Conservation (phyloP, 129 eudicot genomes). For the Mikania micrantha region DNA sequence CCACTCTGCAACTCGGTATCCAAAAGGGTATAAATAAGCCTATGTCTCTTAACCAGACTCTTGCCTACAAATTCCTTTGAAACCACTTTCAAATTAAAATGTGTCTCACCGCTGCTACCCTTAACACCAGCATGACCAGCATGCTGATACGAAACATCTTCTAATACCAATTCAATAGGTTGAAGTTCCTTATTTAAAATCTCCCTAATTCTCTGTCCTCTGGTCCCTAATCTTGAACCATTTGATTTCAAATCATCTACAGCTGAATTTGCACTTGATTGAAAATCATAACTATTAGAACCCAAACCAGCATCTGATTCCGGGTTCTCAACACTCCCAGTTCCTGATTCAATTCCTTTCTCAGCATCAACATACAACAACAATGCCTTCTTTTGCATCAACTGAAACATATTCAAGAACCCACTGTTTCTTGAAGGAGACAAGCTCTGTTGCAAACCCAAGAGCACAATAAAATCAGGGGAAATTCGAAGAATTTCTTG, state of each 20-base stretch:
- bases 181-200: slow-evolving; percentile 46
- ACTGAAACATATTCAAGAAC: slow-evolving; percentile 71
- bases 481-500: slow-evolving; percentile 54
- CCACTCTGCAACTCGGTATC: slow-evolving; percentile 83
- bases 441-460: slow-evolving; percentile 79
- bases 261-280: slow-evolving; percentile 4
- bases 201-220: slow-evolving; percentile 67
- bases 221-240: slow-evolving; percentile 41
- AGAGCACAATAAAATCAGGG: slow-evolving; percentile 64
- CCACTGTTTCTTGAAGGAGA: slow-evolving; percentile 90
- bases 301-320: slow-evolving; percentile 1
- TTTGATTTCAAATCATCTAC: slow-evolving; percentile 13
- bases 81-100: slow-evolving; percentile 76
- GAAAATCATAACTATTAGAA: neutral
- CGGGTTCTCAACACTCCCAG: neutral
- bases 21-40: slow-evolving; percentile 65
- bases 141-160: slow-evolving; percentile 92
- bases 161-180: slow-evolving; percentile 58
- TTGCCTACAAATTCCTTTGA: slow-evolving; percentile 84
- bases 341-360: slow-evolving; percentile 22
- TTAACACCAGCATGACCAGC: slow-evolving; percentile 94
- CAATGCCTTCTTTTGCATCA: slow-evolving; percentile 81
- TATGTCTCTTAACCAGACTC: slow-evolving; percentile 87
- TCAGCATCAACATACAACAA: slow-evolving; percentile 57
- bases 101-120: slow-evolving; percentile 85